phyloP scores from a whole-genome alignment of 331 rosid species.

The Ulmus americana region DNA sequence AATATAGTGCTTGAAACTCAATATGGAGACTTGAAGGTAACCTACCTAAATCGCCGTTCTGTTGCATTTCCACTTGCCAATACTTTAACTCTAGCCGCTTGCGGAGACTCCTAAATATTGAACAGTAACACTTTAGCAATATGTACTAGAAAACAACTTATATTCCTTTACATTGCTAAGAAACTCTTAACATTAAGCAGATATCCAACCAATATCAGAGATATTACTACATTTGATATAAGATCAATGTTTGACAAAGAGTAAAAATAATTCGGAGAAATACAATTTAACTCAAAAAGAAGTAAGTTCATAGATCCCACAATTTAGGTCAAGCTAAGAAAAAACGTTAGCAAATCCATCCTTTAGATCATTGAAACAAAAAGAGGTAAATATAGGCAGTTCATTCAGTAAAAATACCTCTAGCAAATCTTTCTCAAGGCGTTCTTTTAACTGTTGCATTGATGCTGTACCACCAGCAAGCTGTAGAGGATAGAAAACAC shows the following conservation, averaged over 20 bases:
- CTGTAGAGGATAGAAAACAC: conserved; percentile 37
- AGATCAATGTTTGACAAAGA: background rate
- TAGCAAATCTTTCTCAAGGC: conserved; percentile 91
- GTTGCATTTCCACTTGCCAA: conserved; percentile 97
- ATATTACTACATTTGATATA: background rate
- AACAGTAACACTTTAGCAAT: conserved; percentile 12
- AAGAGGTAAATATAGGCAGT: background rate
- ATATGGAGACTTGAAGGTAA: background rate
- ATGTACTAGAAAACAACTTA: background rate
- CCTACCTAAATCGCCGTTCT: conserved; percentile 94
- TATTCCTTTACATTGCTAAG: background rate
- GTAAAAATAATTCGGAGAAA: background rate
- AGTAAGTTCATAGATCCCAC: background rate
- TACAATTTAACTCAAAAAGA: background rate
- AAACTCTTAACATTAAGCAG: background rate
- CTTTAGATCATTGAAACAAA: conserved; percentile 1
- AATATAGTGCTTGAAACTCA: background rate
- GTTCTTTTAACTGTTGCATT: conserved; percentile 96
- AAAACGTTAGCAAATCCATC: conserved; percentile 3
- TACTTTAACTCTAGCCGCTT: conserved; percentile 96
- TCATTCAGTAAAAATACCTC: conserved; percentile 49
- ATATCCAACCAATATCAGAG: background rate
- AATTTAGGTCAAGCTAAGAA: background rate
- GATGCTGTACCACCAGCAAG: conserved; percentile 99
- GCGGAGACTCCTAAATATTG: conserved; percentile 82